Base-by-base conservation (phyloP, 108 stramenopile species). In the Schizochytrium sp. region DNA sequence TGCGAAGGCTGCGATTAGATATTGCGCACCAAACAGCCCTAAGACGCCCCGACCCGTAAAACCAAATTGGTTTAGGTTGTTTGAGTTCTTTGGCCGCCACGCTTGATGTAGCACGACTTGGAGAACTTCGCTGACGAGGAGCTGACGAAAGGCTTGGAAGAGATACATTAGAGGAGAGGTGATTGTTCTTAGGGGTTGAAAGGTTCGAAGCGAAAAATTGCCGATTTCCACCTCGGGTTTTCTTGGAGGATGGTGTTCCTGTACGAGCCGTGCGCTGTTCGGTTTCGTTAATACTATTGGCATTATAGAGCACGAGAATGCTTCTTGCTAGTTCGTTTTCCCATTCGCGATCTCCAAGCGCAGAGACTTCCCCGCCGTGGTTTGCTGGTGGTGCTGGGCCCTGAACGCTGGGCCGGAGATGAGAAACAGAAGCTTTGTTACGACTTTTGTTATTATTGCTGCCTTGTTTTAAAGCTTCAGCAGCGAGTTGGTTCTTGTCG, bases 1-100 rank as follows among this genome's bases (percentile, higher is more conserved):
- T 56, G n/a, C 64, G 38, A 3, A 53, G 53, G 53, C 89, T 49
- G 59, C 83, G 58, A 61, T 88, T 87, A 8, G 91, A n/a, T 3
- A 94, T 55, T 0, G 57, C 57, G 42, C 76, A 53, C 94, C 94
- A 93, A 15, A 93, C 89, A 3, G 90, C 58, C 10, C 91, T 72
- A 55, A 92, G 72, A 50, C 88, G 13, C 2, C 94, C 92, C 17
- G 92, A 73, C 1, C 91, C 91, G 10, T 58, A 69, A 64, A 92
- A 93, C 94, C 94, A 94, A 61, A 94, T 93, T 61, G 87, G 91
- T 60, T 59, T 72, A 4, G 91, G 90, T 7, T 0, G 15, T 53
- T 55, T 83, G 50, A 83, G 76, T 53, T 56, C 53, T 40, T 49
- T 55, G 28, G 28, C 28, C 28, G 28, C 28, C 28, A 28, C 28